phyloP scores from a whole-genome alignment of 371 early-diverging fungal genomes.

The Mortierella sp. region DNA sequence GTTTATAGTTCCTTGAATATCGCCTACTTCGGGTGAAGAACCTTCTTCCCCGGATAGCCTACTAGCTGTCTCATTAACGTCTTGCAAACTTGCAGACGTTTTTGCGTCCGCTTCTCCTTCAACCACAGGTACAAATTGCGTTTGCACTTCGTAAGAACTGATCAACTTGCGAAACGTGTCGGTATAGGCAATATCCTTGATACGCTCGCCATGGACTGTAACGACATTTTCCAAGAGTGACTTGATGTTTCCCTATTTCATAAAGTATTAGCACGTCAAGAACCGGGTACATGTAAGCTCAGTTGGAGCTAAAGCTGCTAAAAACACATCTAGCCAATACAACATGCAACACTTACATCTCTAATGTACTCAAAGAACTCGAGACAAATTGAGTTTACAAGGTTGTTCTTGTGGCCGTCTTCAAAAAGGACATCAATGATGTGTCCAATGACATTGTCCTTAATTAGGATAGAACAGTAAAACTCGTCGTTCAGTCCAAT shows the following conservation, averaged over 20 bases:
- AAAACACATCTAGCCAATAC: background rate
- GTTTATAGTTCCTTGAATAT: conserved; percentile 61
- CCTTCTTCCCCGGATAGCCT: background rate
- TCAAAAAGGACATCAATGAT: conserved; percentile 71
- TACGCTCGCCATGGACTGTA: conserved; percentile 64
- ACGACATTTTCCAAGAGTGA: conserved; percentile 75
- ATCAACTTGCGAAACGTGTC: conserved; percentile 68
- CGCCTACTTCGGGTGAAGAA: background rate
- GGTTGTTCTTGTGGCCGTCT: conserved; percentile 77
- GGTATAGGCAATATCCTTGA: conserved; percentile 73
- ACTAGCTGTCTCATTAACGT: conserved; percentile 1
- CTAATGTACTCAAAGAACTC: conserved; percentile 86
- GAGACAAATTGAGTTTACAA: conserved; percentile 89
- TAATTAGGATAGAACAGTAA: conserved; percentile 74
- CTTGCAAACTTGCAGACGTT: background rate
- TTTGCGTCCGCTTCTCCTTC: conserved; percentile 27
- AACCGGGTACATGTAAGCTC: background rate
- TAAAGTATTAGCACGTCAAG: background rate
- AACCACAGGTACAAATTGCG: conserved; percentile 19
- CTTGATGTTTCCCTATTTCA: conserved; percentile 72
- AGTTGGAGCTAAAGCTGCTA: background rate
- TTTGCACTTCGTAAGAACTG: conserved; percentile 69
- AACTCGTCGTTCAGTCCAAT: conserved; percentile 83
- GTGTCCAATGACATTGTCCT: conserved; percentile 73
- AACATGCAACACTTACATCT: conserved; percentile 59